phyloP scores from a whole-genome alignment of 2,329 filamentous ascomycete species.

The Xylaria sp. region DNA sequence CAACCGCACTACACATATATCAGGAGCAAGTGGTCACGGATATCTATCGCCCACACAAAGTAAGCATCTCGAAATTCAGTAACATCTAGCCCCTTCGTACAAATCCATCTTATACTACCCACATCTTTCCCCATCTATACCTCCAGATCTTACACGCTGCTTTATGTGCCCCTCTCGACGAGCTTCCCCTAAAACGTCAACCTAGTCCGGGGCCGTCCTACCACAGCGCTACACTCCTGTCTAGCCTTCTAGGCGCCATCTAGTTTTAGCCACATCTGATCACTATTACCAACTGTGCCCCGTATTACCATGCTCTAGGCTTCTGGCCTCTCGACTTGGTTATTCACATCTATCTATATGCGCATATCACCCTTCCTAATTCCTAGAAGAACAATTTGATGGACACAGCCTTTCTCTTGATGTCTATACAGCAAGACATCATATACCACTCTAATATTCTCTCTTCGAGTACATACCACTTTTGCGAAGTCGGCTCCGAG shows the following conservation, averaged over 20 bases:
- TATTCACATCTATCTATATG: neutral
- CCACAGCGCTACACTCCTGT: neutral
- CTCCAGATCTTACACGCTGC: neutral
- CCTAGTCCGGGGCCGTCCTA: neutral
- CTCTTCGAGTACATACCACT: neutral
- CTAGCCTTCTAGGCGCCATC: neutral
- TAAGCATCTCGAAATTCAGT: neutral
- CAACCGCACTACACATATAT: neutral
- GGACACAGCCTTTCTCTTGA: neutral
- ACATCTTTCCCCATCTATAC: neutral
- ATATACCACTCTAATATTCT: neutral
- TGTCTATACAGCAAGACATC: neutral
- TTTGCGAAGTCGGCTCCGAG: constrained; percentile 9
- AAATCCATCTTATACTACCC: neutral
- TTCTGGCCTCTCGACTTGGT: neutral
- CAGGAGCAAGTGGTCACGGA: neutral
- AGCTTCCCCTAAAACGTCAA: neutral
- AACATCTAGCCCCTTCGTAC: neutral
- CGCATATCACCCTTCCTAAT: neutral
- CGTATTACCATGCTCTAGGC: neutral
- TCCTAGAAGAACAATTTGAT: neutral
- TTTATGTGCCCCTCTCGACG: neutral
- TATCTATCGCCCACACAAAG: neutral
- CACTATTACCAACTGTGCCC: neutral
- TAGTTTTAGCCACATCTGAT: neutral